These are phyloP conservation scores for Mimosa bimucronata DNA, from an alignment of 306 rosid species.

Conservation along the genomic window DNA sequence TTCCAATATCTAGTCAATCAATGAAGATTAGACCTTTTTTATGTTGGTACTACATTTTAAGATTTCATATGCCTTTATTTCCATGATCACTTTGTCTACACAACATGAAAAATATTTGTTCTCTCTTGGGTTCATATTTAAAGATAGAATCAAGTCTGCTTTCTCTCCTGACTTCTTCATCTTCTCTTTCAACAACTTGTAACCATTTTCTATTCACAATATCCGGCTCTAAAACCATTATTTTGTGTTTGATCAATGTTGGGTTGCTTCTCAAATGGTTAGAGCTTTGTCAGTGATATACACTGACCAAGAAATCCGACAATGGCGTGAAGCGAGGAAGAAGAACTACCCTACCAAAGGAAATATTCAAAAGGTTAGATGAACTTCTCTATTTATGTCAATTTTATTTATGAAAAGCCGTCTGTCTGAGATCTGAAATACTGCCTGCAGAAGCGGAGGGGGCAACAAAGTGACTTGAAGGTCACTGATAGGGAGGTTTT, in stretches of 20 bases:
- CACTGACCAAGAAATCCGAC: constrained; percentile 73
- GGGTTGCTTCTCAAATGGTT: constrained; percentile 33
- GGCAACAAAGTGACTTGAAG: constrained; percentile 35
- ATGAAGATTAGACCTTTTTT: neutral
- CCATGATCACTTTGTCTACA: neutral
- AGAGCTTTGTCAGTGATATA: constrained; percentile 57
- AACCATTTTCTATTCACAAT: neutral
- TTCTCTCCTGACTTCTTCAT: constrained; percentile 14
- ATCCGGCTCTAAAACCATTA: constrained; percentile 9
- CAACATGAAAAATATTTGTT: neutral
- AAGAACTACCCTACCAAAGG: constrained; percentile 68
- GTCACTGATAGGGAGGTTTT: constrained; percentile 55
- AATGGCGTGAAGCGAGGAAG: constrained; percentile 89
- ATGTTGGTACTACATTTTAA: neutral
- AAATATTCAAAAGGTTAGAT: constrained; percentile 61
- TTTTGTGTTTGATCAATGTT: constrained; percentile 31
- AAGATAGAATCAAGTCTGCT: neutral
- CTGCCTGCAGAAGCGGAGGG: constrained; percentile 57
- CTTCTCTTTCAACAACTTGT: constrained; percentile 18
- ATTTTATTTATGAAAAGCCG: constrained; percentile 30
- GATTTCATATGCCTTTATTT: constrained; percentile 6
- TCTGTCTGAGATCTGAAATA: constrained; percentile 40
- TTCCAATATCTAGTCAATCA: neutral
- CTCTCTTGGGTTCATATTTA: constrained; percentile 12
- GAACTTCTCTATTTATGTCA: constrained; percentile 28